Conservation (phyloP, 768 basidiomycete genomes). For the Tricholoma terreum region DNA sequence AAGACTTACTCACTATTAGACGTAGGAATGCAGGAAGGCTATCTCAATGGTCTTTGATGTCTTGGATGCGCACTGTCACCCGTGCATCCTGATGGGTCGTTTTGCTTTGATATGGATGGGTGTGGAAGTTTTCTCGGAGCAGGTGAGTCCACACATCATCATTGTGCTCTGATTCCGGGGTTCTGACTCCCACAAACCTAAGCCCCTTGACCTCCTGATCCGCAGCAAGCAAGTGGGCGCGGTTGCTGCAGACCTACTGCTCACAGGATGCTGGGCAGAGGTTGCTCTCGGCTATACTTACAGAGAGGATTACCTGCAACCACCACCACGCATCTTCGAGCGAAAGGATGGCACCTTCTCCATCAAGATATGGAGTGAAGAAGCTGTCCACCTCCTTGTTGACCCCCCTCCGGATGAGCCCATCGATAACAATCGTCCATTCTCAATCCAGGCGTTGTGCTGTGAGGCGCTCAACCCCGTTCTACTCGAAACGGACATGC, state of each 20-base stretch:
- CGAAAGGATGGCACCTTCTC: no score
- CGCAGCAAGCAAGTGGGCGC: slow-evolving; percentile 11
- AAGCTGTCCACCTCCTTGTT: slow-evolving; percentile 10
- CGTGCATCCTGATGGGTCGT: slow-evolving; percentile 14
- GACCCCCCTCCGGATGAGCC: no score
- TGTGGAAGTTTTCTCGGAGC: slow-evolving; percentile 6
- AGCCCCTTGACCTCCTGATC: slow-evolving; percentile 14
- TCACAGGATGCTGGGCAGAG: slow-evolving; percentile 6
- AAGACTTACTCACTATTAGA: no score
- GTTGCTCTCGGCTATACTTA: no score
- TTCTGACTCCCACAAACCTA: slow-evolving; percentile 9
- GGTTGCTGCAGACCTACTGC: slow-evolving; percentile 10
- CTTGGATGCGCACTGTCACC: slow-evolving; percentile 13
- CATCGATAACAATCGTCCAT: no score
- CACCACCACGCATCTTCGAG: slow-evolving; percentile 13
- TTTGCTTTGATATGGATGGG: slow-evolving; percentile 14
- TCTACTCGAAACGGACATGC: slow-evolving; percentile 15
- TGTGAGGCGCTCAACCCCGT: slow-evolving; percentile 13
- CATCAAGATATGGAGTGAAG: slow-evolving; percentile 15
- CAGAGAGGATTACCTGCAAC: slow-evolving; percentile 12
- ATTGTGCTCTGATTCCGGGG: neutral
- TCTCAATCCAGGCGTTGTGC: no score
- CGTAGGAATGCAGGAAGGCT: slow-evolving; percentile 5
- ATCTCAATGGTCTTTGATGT: slow-evolving; percentile 8
- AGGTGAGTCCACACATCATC: slow-evolving; percentile 4